Conservation (phyloP, 345 rosid genomes). For the Clausena lansium region DNA sequence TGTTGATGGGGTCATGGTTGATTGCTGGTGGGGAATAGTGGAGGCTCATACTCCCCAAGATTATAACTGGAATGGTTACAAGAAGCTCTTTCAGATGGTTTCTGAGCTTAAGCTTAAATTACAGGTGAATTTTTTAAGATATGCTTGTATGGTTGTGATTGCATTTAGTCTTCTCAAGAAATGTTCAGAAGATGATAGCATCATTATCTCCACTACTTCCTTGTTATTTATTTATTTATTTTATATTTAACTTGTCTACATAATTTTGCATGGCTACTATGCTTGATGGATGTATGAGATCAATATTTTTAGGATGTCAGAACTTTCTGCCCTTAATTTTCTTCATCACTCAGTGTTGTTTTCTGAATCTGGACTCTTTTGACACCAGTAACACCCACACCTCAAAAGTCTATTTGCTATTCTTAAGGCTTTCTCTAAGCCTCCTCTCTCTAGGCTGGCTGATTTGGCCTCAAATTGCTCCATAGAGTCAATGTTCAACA, state of each 20-base stretch:
- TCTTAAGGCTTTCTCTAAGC: neutral
- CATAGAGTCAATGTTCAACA: neutral
- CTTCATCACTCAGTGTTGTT: neutral
- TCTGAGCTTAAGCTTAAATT: conserved; percentile 78
- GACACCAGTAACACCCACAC: neutral
- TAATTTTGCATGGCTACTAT: neutral
- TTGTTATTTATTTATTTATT: neutral
- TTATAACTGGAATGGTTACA: conserved; percentile 94
- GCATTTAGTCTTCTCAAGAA: neutral
- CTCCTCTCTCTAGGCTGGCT: neutral
- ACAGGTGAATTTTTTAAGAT: conserved; percentile 55
- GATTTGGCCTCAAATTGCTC: neutral
- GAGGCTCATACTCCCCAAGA: conserved; percentile 87
- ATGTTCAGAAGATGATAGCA: neutral
- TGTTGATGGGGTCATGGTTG: conserved; percentile 83
- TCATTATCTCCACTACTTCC: too few relatives aligned
- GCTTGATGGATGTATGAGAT: neutral
- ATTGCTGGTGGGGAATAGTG: conserved; percentile 99
- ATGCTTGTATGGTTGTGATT: conserved; percentile 5
- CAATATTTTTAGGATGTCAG: neutral
- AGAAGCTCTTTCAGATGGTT: conserved; percentile 75
- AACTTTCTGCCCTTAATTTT: neutral
- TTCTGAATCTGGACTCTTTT: neutral
- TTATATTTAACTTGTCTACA: neutral
- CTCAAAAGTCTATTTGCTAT: neutral